These are phyloP conservation scores for Penicillium silybi DNA, from an alignment of 495 filamentous ascomycete genomes.

Conservation along the genomic window DNA sequence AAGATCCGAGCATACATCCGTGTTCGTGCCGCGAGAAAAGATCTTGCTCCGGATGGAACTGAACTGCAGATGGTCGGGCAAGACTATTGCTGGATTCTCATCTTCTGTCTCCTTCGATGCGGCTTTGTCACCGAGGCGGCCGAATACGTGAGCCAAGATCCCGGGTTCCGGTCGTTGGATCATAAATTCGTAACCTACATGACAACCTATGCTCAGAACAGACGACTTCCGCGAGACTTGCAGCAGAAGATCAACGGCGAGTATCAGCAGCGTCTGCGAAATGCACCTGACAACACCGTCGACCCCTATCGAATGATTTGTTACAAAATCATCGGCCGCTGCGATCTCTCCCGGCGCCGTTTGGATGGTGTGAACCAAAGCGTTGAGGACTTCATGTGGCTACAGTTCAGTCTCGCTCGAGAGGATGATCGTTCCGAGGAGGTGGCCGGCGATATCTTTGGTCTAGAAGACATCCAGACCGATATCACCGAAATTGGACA, in stretches of 20 bases:
- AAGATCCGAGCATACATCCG: conserved; percentile 90
- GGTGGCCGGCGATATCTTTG: conserved; percentile 82
- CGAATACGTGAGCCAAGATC: conserved; percentile 76
- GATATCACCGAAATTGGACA: conserved; percentile 83
- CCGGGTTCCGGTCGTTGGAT: conserved; percentile 83
- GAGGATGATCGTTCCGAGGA: conserved; percentile 82
- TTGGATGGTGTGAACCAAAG: conserved; percentile 76
- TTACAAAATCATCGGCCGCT: conserved; percentile 95
- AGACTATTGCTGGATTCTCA: conserved; percentile 87
- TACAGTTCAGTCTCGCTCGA: conserved; percentile 87
- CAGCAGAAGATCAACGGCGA: conserved; percentile 84
- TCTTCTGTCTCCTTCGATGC: conserved; percentile 87
- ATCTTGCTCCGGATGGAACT: conserved; percentile 70
- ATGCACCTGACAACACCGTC: conserved; percentile 79
- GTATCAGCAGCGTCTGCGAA: conserved; percentile 76
- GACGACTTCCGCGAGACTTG: conserved; percentile 67
- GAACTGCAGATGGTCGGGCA: conserved; percentile 66
- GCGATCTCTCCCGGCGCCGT: conserved; percentile 75
- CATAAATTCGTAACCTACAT: conserved; percentile 88
- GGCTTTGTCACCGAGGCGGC: conserved; percentile 82
- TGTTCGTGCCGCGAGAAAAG: conserved; percentile 67
- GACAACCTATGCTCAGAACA: conserved; percentile 66
- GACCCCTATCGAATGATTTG: conserved; percentile 97
- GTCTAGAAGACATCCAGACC: conserved; percentile 78
- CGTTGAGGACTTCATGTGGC: conserved; percentile 95